A percentile compares a stretch with the other conserved stretches of the same genome.
These are phyloP conservation scores for Helichrysum umbraculigerum DNA, from an alignment of 129 eudicot genomes.

Conservation along the genomic window DNA sequence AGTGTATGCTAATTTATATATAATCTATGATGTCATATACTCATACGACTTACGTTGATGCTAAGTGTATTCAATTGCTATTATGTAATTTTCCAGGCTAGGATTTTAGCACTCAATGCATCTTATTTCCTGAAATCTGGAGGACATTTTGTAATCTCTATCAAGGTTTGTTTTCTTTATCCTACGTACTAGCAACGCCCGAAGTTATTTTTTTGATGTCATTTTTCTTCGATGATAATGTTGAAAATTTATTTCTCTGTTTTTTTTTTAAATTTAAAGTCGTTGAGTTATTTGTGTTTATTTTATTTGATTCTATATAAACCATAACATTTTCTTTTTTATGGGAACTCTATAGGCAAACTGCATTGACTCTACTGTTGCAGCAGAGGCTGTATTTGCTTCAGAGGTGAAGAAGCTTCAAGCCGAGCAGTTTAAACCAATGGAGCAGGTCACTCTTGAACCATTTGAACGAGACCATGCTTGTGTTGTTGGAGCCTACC, in stretches of 20 bases:
- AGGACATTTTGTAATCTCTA: conserved; percentile 93
- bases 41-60: background rate
- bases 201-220: too few species aligned
- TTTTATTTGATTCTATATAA: background rate
- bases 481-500: conserved; percentile 78
- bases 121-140: conserved; percentile 86
- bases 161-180: conserved; percentile 56
- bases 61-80: background rate
- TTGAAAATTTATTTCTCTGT: too few species aligned
- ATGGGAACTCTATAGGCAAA: conserved; percentile 55
- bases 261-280: background rate
- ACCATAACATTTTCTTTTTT: background rate
- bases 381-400: conserved; percentile 93
- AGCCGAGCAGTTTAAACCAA: conserved; percentile 77
- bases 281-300: background rate
- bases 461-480: conserved; percentile 93
- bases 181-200: too few species aligned
- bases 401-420: conserved; percentile 82
- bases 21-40: background rate
- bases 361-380: conserved; percentile 91
- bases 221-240: background rate
- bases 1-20: too few species aligned
- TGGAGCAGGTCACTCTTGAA: conserved; percentile 78
- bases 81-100: conserved; percentile 57
- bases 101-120: conserved; percentile 90